Evolutionary conservation across 495 filamentous ascomycete species (phyloP), one percentile per base, ranked within the genome.

Genomic region (Penicillium nucicola): DNA sequence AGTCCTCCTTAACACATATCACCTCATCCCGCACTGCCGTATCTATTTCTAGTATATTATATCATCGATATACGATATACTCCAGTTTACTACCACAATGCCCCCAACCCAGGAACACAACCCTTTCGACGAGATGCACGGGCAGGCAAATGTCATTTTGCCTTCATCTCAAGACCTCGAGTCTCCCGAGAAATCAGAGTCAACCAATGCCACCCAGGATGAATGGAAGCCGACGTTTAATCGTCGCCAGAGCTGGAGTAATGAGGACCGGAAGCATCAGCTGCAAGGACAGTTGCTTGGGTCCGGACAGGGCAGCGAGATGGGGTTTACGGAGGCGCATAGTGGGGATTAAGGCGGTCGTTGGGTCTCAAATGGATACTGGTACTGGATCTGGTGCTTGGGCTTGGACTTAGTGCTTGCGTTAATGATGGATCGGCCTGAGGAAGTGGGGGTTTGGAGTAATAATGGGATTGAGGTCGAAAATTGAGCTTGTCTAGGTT

Each of bases 191-290:
- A 17, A 14, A 12, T 11, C 18, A 35, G 33, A 35, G 15, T 32
- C 34, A 25, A 19, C 48, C 17, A 10, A 19, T 36, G 9, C 22
- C 15, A 47, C 14, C 2, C 30, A 34, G n/a, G 48, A 53, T 15
- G 14, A 15, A 9, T 69, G 66, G 69, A 54, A 58, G 42, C 67
- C 69, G 4, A 53, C 34, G 31, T 30, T 60, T 15, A 53, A 58
- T 19, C 61, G 62, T 19, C 56, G 57, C 15, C 66, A 67, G 39
- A 71, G 66, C 42, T 72, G 69, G 68, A 71, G 62, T 42, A 43
- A 59, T 17, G 40, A 72, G 52, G 69, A 74, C 48, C 55, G 45
- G 35, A 70, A 71, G 30, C 66, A 69, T 52, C 43, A 60, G 55
- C n/a, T 65, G 39, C 66, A 71, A 52, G 56, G 60, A 23, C 42